Evolutionary conservation across 2,329 filamentous ascomycete genomes (phyloP).

Genomic region (Beauveria brongniartii): DNA sequence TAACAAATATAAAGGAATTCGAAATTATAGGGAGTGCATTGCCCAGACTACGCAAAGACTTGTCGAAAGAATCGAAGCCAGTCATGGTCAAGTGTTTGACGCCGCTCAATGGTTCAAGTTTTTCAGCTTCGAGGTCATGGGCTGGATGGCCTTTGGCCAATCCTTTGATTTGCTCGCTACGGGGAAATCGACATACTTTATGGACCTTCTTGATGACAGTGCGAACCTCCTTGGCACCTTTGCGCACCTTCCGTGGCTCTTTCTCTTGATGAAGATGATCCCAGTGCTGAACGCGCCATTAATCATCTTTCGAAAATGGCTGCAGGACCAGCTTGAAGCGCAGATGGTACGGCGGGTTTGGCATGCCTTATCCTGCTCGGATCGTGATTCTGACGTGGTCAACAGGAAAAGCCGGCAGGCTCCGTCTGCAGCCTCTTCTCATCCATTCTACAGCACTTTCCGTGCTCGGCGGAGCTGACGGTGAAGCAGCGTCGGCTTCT

Average conservation of each 20-base stretch:
- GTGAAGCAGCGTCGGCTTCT: slow-evolving; percentile 19
- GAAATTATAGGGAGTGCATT: background rate
- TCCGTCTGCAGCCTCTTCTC: slow-evolving; percentile 19
- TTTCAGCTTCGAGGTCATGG: slow-evolving; percentile 33
- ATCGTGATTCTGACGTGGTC: too few species aligned
- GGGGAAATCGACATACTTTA: slow-evolving; percentile 13
- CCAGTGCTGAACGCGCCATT: background rate
- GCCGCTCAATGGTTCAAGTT: slow-evolving; percentile 26
- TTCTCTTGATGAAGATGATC: background rate
- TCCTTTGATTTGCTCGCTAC: slow-evolving; percentile 26
- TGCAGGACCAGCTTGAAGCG: background rate
- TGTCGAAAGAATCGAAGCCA: slow-evolving; percentile 16
- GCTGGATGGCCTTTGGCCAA: slow-evolving; percentile 31
- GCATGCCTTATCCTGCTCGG: background rate
- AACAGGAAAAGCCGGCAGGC: background rate
- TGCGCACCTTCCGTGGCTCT: background rate
- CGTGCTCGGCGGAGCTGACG: slow-evolving; percentile 14
- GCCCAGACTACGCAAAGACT: slow-evolving; percentile 17
- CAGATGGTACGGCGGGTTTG: background rate
- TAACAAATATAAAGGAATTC: background rate
- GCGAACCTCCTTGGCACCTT: slow-evolving; percentile 9
- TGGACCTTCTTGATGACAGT: slow-evolving; percentile 17
- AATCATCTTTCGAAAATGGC: background rate
- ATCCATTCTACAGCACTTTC: slow-evolving; percentile 22
- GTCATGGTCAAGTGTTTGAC: slow-evolving; percentile 19